Base-by-base conservation (phyloP, 75 land plant genomes). In the Cunninghamia lanceolata region DNA sequence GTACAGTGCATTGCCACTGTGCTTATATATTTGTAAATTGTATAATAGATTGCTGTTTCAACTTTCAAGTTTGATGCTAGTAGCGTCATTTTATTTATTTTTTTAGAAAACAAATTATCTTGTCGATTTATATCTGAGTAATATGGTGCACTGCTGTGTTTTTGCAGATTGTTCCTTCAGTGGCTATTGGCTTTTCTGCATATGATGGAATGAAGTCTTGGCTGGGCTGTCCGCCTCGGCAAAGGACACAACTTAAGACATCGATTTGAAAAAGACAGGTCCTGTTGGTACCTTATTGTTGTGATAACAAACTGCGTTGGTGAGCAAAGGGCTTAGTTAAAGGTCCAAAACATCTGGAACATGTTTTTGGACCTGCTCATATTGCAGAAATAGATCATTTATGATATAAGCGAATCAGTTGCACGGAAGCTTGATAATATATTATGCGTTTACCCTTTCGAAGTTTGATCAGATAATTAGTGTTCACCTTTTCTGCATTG, bases 171-270 rank as follows among this genome's bases (percentile, higher is more conserved):
- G 97, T 98, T 56, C 99, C 99, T 13, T 98, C 99, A 46, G 99
- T 97, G 86, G 99, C 99, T 9, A 98, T 98, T 83, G 99, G 99
- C 34, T 98, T 98, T 85, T 94, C 98, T 13, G 92, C 92, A 9
- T 98, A 98, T 86, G 99, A 98, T 84, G 85, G 85, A 54, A 91
- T 98, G 95, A 98, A 98, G 85, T 70, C 83, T 40, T 91, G 76
- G 89, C 87, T 98, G 46, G 74, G 90, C 54, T 96, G 97, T 28
- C 99, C 99, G 46, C 91, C 99, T 19, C 91, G 99, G 50, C 90
- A 92, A 73, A 85, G 43, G 36, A 9, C 46, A 40, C 78, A 16
- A 42, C 5, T 83, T 34, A 83, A 83, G 66, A 36, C 63, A 3
- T 83, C 84, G 6, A 13, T 14, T 1, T 53, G 84, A 83, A 45